phyloP scores from a whole-genome alignment of 2,329 filamentous ascomycete genomes.

The Claviceps sp. region DNA sequence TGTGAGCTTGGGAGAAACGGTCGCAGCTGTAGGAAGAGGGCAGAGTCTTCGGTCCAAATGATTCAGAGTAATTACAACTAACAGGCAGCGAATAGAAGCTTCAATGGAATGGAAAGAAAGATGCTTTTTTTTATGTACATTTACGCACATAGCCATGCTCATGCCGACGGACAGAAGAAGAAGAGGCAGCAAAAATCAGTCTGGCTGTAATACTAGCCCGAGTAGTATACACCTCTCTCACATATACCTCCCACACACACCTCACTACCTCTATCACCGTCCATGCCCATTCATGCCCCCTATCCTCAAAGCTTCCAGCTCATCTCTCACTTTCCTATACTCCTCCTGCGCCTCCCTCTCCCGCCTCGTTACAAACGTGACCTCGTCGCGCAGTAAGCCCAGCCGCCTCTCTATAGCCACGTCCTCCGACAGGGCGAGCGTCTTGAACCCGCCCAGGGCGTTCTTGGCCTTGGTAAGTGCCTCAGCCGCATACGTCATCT shows the following conservation, averaged over 20 bases:
- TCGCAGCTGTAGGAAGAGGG: too few relatives aligned
- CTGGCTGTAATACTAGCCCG: too few relatives aligned
- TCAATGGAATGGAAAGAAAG: too few relatives aligned
- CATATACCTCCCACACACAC: background rate
- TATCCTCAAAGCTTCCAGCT: slow-evolving; percentile 49
- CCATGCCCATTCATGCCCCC: slow-evolving; percentile 24
- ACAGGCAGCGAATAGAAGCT: too few relatives aligned
- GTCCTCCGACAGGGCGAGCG: slow-evolving; percentile 67
- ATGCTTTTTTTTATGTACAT: too few relatives aligned
- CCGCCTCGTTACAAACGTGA: slow-evolving; percentile 62
- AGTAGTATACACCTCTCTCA: background rate
- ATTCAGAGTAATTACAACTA: too few relatives aligned
- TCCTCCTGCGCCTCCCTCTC: slow-evolving; percentile 85
- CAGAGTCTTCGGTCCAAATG: too few relatives aligned
- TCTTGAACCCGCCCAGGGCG: slow-evolving; percentile 61
- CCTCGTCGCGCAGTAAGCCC: slow-evolving; percentile 67
- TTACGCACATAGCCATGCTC: background rate
- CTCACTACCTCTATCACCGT: slow-evolving; percentile 22
- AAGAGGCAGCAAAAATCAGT: too few relatives aligned
- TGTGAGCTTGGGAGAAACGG: too few relatives aligned
- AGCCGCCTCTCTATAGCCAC: slow-evolving; percentile 60
- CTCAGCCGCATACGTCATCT: slow-evolving; percentile 61
- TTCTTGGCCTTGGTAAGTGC: slow-evolving; percentile 60
- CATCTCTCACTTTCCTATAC: slow-evolving; percentile 64
- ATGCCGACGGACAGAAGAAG: background rate